Evolutionary conservation across 768 basidiomycete genomes (phyloP), one percentile per base, ranked within the genome.

Genomic region (Leucocoprinus sp.): DNA sequence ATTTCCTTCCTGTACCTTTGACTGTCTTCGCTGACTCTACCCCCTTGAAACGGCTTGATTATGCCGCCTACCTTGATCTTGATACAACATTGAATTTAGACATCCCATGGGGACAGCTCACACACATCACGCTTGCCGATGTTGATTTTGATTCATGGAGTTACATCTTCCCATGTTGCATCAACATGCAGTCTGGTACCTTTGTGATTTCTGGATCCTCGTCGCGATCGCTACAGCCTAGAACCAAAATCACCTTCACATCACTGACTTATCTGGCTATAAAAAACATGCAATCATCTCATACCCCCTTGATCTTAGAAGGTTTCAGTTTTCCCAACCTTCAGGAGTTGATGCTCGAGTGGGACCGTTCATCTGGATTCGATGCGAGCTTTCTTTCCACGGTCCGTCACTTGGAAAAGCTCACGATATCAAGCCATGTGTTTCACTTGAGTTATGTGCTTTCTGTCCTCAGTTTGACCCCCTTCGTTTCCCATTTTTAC

Each of bases 271-370:
- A 31, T 19, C 37, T 45, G 5, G 37, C 44, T 17, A 37, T 45
- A 8, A 35, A 45, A 14, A 45, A 29, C 31, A 22, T 38, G 17
- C 44, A 45, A 19, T 28, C 44, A 4, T 38, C 44, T 5, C 34
- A 37, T 18, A 29, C 44, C 3, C 44, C 44, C 17, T 37, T 45
- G 18, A 45, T 8, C 5, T 24, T 45, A n/a, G 29, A 23, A n/a
- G 37, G 44, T n/a, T 45, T n/a, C 7, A 21, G 27, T 11, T 45
- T 45, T 29, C 44, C 44, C n/a, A 38, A 45, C n/a, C 21, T 45
- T 8, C 18, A 21, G 26, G 37, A 45, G 4, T 12, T 45, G 21
- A n/a, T 8, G 18, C 44, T 45, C 9, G 44, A 27, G 5, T 45
- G 44, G 44, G 38, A 37, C 15, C 36, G 38, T 11, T 45, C 37